A percentile compares a stretch with the other conserved stretches of the same genome.
Conservation (phyloP, 2,329 filamentous ascomycete species). For the Ploettnerulaceae sp. region DNA sequence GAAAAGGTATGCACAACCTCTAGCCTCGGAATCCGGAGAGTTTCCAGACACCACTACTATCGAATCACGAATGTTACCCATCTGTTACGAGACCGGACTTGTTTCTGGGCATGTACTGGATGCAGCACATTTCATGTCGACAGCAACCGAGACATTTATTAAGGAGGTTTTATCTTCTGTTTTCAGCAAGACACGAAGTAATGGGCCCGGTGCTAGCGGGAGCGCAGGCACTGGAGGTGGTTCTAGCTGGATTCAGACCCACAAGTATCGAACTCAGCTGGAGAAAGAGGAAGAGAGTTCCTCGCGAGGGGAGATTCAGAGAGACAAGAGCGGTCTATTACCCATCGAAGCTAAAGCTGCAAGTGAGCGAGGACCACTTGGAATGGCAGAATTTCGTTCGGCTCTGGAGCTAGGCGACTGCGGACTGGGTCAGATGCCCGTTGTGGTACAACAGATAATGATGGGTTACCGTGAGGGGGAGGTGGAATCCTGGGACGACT, state of each 20-base stretch:
- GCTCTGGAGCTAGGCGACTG: constrained; percentile 71
- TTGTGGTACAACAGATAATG: constrained; percentile 65
- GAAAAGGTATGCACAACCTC: constrained; percentile 58
- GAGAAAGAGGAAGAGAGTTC: constrained; percentile 70
- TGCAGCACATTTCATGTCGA: constrained; percentile 58
- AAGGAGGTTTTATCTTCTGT: constrained; percentile 61
- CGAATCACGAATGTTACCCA: constrained; percentile 60
- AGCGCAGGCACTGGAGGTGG: constrained; percentile 60
- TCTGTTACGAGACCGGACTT: constrained; percentile 63
- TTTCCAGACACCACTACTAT: constrained; percentile 62
- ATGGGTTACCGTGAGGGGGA: constrained; percentile 72
- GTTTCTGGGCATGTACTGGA: constrained; percentile 54
- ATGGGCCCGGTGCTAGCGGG: constrained; percentile 58
- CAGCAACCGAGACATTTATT: constrained; percentile 62
- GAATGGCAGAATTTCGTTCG: constrained; percentile 73
- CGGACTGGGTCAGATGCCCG: constrained; percentile 71
- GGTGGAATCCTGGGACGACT: constrained; percentile 61
- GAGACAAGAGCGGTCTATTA: constrained; percentile 72
- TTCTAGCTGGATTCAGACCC: constrained; percentile 70
- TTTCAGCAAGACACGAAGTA: constrained; percentile 59
- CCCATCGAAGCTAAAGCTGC: constrained; percentile 77
- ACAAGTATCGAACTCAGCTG: constrained; percentile 70
- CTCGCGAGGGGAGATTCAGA: constrained; percentile 65
- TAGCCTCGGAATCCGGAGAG: constrained; percentile 64
- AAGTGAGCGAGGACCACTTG: constrained; percentile 64